Base-by-base conservation (phyloP, 192 early-diverging fungal species). In the Coemansia erecta region DNA sequence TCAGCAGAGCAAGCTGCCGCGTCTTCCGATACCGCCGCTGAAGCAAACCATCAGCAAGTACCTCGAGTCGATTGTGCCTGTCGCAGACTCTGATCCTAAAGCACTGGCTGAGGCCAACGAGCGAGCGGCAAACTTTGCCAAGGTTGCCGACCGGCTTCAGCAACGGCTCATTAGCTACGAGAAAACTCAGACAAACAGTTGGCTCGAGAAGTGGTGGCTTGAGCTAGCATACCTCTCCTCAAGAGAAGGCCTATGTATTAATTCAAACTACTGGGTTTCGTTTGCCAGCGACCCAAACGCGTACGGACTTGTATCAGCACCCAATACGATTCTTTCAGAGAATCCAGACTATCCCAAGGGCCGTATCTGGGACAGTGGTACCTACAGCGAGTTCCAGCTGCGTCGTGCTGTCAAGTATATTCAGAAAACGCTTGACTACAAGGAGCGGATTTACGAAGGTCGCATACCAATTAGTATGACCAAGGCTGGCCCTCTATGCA, bases 191-290 rank as follows among this genome's bases (percentile, higher is more conserved):
- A 67, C 77, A 5, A 56, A 73, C 67, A 89, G 85, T 62, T 91
- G 89, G 89, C 70, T 91, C 18, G 86, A 86, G 37, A 81, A 70
- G 23, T 91, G 81, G 83, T 90, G 85, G 90, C 63, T 89, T 19
- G 70, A 77, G 53, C 57, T 77, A 23, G 90, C 92, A 8, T 93
- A 92, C 70, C 85, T 89, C 51, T 77, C 83, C 23, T 94, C 91
- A 91, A 81, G 94, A 13, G 90, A 92, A 44, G 74, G 86, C 10
- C 54, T 93, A 23, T 70, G 92, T 59, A 82, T 97, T 60, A 92
- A 97, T 80, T 91, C 89, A 48, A 92, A 93, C 79, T 97, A 91
- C 86, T 94, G 86, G 62, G 84, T 94, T 22, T 42, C 89, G n/a
- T 72, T 84, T 60, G 64, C 70, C 8, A 85, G 89, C 58, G 91